A percentile compares a stretch with the other conserved stretches of the same genome.
These are phyloP conservation scores for Halophytophthora polymorphica DNA, from an alignment of 352 stramenopile species.

Conservation along the genomic window DNA sequence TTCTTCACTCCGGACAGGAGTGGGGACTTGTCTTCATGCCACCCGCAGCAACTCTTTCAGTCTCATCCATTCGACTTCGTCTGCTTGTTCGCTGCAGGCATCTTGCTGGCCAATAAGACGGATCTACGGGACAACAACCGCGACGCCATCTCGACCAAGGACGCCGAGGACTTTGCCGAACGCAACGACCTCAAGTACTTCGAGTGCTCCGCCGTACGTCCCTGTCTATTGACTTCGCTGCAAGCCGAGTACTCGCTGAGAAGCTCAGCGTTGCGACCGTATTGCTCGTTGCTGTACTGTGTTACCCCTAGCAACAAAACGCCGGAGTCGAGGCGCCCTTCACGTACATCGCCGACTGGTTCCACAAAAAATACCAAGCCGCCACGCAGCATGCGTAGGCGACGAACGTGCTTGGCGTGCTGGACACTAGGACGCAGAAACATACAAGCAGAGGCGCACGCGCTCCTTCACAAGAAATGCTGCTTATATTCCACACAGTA, in stretches of 20 bases:
- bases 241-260: background rate
- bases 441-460: background rate
- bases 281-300: constrained; percentile 4
- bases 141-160: constrained; percentile 65
- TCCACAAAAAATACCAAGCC: constrained; percentile 82
- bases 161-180: constrained; percentile 67
- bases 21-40: background rate
- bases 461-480: background rate
- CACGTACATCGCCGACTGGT: constrained; percentile 76
- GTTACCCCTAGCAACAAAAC: constrained; percentile 55
- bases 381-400: constrained; percentile 49
- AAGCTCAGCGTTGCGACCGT: background rate
- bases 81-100: constrained; percentile 23
- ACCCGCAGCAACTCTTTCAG: background rate
- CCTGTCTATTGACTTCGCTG: background rate
- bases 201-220: constrained; percentile 65
- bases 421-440: background rate
- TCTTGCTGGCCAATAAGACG: constrained; percentile 78
- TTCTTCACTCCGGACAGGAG: background rate
- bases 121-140: constrained; percentile 77
- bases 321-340: constrained; percentile 72
- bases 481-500: background rate
- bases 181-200: constrained; percentile 83
- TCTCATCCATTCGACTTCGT: background rate
- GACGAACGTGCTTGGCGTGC: background rate